Conservation (phyloP, 2,329 filamentous ascomycete genomes). For the Colletotrichum chlorophyti region DNA sequence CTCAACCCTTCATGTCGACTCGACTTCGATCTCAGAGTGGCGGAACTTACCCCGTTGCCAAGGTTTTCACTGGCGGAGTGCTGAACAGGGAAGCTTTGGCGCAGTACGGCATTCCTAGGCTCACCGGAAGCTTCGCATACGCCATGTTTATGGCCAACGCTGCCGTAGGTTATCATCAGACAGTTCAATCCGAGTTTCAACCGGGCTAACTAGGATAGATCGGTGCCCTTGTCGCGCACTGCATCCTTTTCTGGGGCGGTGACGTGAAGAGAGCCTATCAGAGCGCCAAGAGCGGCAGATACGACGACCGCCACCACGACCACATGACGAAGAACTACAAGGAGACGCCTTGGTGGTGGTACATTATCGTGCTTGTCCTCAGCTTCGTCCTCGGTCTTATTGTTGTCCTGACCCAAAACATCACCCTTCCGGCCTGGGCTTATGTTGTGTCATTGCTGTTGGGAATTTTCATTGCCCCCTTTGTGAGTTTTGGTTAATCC, state of each 20-base stretch:
- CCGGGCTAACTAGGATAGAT: conserved; percentile 49
- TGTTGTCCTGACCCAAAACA: conserved; percentile 52
- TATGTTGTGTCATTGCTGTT: conserved; percentile 53
- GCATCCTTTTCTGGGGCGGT: conserved; percentile 60
- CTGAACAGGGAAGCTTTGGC: conserved; percentile 49
- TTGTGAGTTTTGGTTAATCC: conserved; percentile 49
- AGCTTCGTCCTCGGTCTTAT: conserved; percentile 54
- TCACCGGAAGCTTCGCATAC: conserved; percentile 58
- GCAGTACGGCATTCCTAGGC: conserved; percentile 51
- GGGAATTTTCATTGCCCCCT: conserved; percentile 55
- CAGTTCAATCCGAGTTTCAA: no score
- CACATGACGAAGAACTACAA: conserved; percentile 61
- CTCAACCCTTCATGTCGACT: conserved; percentile 63
- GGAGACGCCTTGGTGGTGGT: conserved; percentile 58
- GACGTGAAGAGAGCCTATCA: conserved; percentile 57
- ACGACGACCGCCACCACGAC: conserved; percentile 57
- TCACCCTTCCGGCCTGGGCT: conserved; percentile 54
- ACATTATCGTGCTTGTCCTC: conserved; percentile 45
- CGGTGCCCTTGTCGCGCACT: conserved; percentile 60
- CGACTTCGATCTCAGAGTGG: conserved; percentile 48
- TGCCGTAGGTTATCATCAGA: conserved; percentile 47
- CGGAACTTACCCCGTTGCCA: conserved; percentile 43
- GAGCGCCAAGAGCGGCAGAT: conserved; percentile 48
- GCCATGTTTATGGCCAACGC: conserved; percentile 64
- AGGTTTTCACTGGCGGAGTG: conserved; percentile 48